phyloP scores from a whole-genome alignment of 1,139 yeast genomes.

The Geotrichum macrosporum region DNA sequence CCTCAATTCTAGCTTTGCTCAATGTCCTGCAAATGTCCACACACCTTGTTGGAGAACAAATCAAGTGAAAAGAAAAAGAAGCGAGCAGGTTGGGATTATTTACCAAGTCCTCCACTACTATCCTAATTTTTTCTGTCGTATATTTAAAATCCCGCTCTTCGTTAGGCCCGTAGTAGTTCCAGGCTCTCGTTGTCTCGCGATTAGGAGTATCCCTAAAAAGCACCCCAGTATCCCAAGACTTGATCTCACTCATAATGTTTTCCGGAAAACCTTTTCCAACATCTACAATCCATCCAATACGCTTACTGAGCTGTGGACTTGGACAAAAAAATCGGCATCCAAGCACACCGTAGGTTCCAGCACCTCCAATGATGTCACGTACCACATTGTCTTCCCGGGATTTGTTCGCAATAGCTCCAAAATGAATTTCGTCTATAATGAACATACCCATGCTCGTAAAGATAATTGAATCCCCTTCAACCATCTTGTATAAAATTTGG shows the following conservation, averaged over 20 bases:
- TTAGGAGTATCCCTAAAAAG: constrained; percentile 48
- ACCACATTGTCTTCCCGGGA: constrained; percentile 36
- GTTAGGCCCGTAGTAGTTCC: constrained; percentile 63
- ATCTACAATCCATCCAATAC: constrained; percentile 68
- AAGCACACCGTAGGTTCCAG: constrained; percentile 77
- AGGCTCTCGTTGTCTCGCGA: constrained; percentile 74
- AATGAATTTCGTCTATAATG: constrained; percentile 83
- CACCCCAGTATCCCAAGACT: constrained; percentile 59
- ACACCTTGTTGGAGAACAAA: constrained; percentile 68
- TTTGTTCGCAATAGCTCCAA: constrained; percentile 43
- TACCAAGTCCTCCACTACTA: constrained; percentile 57
- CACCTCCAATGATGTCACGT: constrained; percentile 75
- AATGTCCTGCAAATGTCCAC: constrained; percentile 42
- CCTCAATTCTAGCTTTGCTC: not conserved
- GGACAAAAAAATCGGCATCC: constrained; percentile 62
- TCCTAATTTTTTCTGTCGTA: constrained; percentile 58
- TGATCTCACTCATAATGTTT: constrained; percentile 44
- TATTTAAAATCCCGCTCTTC: constrained; percentile 55
- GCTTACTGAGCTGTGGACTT: constrained; percentile 30
- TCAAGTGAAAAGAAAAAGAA: constrained; percentile 59
- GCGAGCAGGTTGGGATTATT: constrained; percentile 38
- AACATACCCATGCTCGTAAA: constrained; percentile 79
- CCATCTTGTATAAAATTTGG: not conserved
- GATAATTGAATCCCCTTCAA: constrained; percentile 23
- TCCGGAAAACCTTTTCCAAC: constrained; percentile 73